Evolutionary conservation across 2,329 filamentous ascomycete genomes (phyloP), one percentile per base, ranked within the genome.

Genomic region (Aspergillus candidus): DNA sequence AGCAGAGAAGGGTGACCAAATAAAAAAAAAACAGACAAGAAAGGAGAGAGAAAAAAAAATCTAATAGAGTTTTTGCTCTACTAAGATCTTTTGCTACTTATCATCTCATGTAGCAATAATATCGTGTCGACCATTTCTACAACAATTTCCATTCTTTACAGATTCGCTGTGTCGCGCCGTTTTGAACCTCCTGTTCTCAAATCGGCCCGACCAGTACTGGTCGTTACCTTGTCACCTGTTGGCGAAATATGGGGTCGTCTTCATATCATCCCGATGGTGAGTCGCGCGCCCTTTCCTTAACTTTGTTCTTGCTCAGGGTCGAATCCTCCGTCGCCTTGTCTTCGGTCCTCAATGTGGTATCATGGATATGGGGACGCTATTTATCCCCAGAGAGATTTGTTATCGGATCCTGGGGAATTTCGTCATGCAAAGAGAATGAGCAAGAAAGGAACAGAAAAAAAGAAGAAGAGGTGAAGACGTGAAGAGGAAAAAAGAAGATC

Each of bases 261-360:
- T 58, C 57, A 49, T 60, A 59, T 48, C 59, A 61, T 50, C 52
- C 59, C 46, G 62, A 68, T 67, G 66, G 66, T 68, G 50, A 67
- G 66, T 68, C 41, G 49, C 43, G 44, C 41, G 45, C 41, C 48
- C 48, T 48, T 45, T 43, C 43, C 53, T 44, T 46, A 35, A 11
- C 38, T 32, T 46, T 39, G 29, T 34, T 30, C 18, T 40, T 43
- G 46, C 51, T 58, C 55, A 49, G 22, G 22, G 6, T 27, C 22
- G 48, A 53, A 51, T 47, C 35, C 43, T 50, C 12, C 18, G 37
- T 32, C 12, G 11, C 38, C 34, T 35, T 35, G 17, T 36, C 12
- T 41, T 31, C 22, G 22, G 22, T 27, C 22, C 7, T 27, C 22
- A 27, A 32, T 27, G 33, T 41, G 40, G n/a, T 33, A 38, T 15